Conservation (phyloP, 1,139 yeast genomes). For the Saccharomyces hybrid region DNA sequence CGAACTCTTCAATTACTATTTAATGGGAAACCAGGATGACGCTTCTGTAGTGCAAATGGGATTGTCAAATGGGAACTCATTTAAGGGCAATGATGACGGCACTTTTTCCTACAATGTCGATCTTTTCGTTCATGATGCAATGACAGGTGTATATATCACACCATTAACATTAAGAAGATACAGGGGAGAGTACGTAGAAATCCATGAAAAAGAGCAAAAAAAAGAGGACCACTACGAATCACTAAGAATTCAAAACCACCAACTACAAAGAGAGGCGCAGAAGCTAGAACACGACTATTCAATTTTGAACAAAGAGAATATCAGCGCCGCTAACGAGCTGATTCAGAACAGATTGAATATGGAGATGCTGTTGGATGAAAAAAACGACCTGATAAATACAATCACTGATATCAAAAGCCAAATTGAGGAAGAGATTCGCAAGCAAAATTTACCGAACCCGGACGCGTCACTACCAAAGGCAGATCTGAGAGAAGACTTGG, state of each 20-base stretch:
- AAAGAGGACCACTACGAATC: constrained; percentile 62
- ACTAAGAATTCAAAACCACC: constrained; percentile 58
- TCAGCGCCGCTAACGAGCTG: constrained; percentile 64
- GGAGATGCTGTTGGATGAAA: constrained; percentile 58
- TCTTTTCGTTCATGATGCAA: constrained; percentile 67
- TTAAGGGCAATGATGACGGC: constrained; percentile 6
- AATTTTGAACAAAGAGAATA: constrained; percentile 66
- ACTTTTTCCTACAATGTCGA: constrained; percentile 48
- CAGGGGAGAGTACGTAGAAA: constrained; percentile 63
- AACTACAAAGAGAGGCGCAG: constrained; percentile 63
- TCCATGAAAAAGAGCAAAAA: constrained; percentile 57
- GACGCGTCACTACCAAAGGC: constrained; percentile 28
- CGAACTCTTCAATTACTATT: constrained; percentile 55
- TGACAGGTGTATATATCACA: constrained; percentile 51
- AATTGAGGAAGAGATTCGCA: constrained; percentile 26
- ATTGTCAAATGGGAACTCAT: constrained; percentile 6
- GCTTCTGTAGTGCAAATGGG: neutral
- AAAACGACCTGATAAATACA: constrained; percentile 46
- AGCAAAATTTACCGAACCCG: constrained; percentile 25
- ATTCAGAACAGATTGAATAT: constrained; percentile 52
- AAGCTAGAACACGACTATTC: constrained; percentile 63
- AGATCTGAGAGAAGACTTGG: constrained; percentile 36
- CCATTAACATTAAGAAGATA: constrained; percentile 66
- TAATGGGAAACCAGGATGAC: constrained; percentile 38
- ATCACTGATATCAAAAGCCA: constrained; percentile 41